Percentiles rank a stretch among this genome's conserved stretches.
phyloP scores from a whole-genome alignment of 2,329 filamentous ascomycete species.

The Curvularia eragrostidis region DNA sequence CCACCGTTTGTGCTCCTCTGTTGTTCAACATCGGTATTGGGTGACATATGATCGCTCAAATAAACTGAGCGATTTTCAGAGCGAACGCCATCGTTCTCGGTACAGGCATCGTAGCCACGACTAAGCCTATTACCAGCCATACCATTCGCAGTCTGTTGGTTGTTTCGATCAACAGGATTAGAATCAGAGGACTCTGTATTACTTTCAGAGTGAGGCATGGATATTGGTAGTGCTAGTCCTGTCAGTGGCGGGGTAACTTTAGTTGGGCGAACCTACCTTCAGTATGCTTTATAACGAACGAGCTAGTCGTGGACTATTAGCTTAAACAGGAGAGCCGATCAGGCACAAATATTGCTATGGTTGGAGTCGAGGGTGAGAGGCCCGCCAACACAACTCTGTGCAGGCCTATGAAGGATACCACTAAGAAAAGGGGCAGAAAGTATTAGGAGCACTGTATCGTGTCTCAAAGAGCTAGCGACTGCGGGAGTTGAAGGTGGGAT shows the following conservation, averaged over 20 bases:
- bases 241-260: not conserved
- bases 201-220: slow-evolving; percentile 3
- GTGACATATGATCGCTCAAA: slow-evolving; percentile 7
- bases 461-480: not conserved
- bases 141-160: not conserved
- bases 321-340: not conserved
- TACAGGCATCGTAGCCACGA: not conserved
- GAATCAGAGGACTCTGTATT: not conserved
- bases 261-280: not conserved
- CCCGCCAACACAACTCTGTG: not conserved
- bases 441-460: not conserved
- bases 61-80: not conserved
- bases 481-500: not conserved
- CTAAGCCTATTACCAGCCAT: not conserved
- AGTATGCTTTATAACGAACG: not conserved
- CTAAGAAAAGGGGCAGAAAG: not conserved
- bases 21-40: slow-evolving; percentile 2
- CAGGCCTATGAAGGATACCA: not conserved
- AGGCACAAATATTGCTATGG: not conserved
- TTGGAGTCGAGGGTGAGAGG: not conserved
- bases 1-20: slow-evolving; percentile 4
- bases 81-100: slow-evolving; percentile 3
- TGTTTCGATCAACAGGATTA: not conserved
- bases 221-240: not conserved
- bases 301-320: not conserved